A percentile compares a stretch with the other conserved stretches of the same genome.
phyloP scores from a whole-genome alignment of 305 asterid genomes.

The Ruellia speciosa region DNA sequence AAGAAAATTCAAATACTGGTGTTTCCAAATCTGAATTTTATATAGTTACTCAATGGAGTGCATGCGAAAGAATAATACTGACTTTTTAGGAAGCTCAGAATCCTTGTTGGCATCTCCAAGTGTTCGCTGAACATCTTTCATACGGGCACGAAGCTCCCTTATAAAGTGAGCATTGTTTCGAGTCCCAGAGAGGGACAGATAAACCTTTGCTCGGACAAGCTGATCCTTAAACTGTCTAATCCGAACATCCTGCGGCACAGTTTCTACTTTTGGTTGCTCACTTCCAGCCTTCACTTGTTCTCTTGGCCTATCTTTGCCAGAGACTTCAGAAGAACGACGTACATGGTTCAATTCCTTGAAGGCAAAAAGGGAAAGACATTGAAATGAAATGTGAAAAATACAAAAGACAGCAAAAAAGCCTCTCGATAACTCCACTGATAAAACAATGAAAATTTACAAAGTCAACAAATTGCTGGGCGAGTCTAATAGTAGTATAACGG shows the following conservation, averaged over 20 bases:
- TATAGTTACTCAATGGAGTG: background rate
- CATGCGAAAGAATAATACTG: slow-evolving; percentile 14
- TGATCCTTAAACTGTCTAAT: slow-evolving; percentile 57
- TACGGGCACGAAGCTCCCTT: slow-evolving; percentile 54
- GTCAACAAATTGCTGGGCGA: background rate
- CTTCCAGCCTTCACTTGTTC: slow-evolving; percentile 26
- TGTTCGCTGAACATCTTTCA: slow-evolving; percentile 52
- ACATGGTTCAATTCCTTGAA: slow-evolving; percentile 31
- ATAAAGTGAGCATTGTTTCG: slow-evolving; percentile 44
- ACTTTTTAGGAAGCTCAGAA: slow-evolving; percentile 53
- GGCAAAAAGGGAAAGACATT: slow-evolving; percentile 4
- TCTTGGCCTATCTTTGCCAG: slow-evolving; percentile 27
- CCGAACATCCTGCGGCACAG: slow-evolving; percentile 31
- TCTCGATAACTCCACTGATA: background rate
- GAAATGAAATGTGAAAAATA: background rate
- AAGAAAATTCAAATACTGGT: background rate
- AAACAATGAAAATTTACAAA: background rate
- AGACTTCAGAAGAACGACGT: slow-evolving; percentile 28
- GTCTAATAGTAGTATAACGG: no score
- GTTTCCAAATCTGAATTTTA: background rate
- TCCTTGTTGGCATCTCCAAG: slow-evolving; percentile 58
- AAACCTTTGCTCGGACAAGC: slow-evolving; percentile 48
- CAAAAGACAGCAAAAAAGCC: background rate
- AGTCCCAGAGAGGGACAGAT: slow-evolving; percentile 51
- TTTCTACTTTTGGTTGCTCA: slow-evolving; percentile 31